Base-by-base conservation (phyloP, 2,329 filamentous ascomycete species). In the Tetracladium maxilliforme region DNA sequence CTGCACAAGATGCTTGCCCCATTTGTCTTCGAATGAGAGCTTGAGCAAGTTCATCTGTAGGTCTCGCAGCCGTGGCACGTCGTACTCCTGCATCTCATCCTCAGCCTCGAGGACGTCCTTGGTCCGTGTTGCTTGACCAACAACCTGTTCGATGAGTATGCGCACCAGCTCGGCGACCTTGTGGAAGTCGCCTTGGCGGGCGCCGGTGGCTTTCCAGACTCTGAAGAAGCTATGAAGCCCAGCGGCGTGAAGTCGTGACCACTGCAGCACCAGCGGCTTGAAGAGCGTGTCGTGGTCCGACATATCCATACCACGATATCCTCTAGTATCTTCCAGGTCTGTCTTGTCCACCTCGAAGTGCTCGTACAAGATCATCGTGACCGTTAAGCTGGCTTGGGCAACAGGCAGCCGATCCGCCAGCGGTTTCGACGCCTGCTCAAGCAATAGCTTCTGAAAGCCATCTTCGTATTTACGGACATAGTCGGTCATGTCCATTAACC, bases 401-500 rank as follows among this genome's bases (percentile, higher is more conserved):
- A 98, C 64, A 2, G 90, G 90, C 46, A 86, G 94, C 19, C 87
- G 70, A 44, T 83, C 70, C 25, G 70, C 58, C 13, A 68, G 40
- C 3, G 79, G 68, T 41, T 72, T 71, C 6, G 75, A 71, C 4
- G 81, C 77, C 50, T 98, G 90, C 50, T 98, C 90, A 18, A 94
- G 58, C 10, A 98, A 55, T 38, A 92, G 61, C 52, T 92, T 94
- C 46, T 93, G 86, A 39, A 92, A 95, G 8, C 72, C 71, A 44
- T 94, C 86, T 47, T 93, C 83, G 43, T 93, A 76, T 45, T 84
- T 92, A 42, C 79, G 70, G 24, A 93, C 83, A 46, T 83, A 98
- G 48, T 95, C 86, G 3, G 84, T 82, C 41, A 98, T 52, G 47
- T 98, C 90, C 86, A 98, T 95, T 70, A 98, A 82, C 15, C 90